phyloP scores from a whole-genome alignment of 257 asterid species.

The Nicotiana noctiflora region DNA sequence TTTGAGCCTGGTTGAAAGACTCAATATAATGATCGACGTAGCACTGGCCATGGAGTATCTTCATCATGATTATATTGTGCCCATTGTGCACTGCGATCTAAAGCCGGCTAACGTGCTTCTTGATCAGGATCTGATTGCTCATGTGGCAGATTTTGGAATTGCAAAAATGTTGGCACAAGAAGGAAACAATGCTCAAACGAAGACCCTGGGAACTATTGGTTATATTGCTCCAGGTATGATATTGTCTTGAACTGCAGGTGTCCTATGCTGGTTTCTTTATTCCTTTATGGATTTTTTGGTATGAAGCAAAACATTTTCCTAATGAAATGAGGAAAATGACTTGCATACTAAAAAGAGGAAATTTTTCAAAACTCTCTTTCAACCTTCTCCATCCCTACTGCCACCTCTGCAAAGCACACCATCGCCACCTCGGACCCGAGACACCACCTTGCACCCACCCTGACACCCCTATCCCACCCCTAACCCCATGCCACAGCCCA shows the following conservation, averaged over 20 bases:
- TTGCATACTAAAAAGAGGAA: too few relatives aligned
- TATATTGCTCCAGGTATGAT: conserved; percentile 46
- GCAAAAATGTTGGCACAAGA: conserved; percentile 31
- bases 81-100: conserved; percentile 40
- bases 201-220: conserved; percentile 39
- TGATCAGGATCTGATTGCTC: conserved; percentile 37
- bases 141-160: conserved; percentile 41
- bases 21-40: conserved; percentile 26
- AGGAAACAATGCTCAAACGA: conserved; percentile 18
- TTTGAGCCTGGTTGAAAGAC: conserved; percentile 25
- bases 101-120: conserved; percentile 44
- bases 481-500: too few relatives aligned
- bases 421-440: too few relatives aligned
- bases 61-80: conserved; percentile 29
- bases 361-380: too few relatives aligned
- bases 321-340: too few relatives aligned
- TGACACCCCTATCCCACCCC: too few relatives aligned
- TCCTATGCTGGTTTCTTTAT: not conserved
- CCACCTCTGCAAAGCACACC: too few relatives aligned
- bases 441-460: too few relatives aligned
- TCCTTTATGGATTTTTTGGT: not conserved
- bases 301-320: too few relatives aligned
- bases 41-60: conserved; percentile 40
- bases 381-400: too few relatives aligned
- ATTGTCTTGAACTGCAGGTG: not conserved